Conservation (phyloP, 257 asterid genomes). For the Nyctanthes arbortristis region DNA sequence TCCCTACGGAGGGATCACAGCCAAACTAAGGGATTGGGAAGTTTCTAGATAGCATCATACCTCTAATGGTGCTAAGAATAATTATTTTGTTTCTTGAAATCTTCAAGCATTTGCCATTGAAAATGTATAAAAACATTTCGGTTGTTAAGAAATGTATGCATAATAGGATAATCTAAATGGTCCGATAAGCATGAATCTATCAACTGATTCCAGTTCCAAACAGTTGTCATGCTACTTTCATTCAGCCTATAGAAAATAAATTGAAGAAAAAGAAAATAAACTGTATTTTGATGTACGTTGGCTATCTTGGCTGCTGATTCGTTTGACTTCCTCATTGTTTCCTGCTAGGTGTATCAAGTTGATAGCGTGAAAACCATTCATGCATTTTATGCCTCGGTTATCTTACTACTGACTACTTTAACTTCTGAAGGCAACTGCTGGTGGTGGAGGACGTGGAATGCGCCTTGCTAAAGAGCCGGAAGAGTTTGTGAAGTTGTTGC, state of each 20-base stretch:
- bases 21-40: background rate
- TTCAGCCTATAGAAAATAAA: background rate
- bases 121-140: background rate
- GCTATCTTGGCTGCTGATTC: background rate
- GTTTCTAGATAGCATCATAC: background rate
- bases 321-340: background rate
- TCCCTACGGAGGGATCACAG: background rate
- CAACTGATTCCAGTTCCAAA: background rate
- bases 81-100: background rate
- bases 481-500: constrained; percentile 93
- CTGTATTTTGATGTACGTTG: background rate
- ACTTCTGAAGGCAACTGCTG: constrained; percentile 89
- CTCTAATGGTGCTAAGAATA: background rate
- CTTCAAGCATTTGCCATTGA: background rate
- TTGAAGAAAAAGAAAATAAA: background rate
- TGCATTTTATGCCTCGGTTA: constrained; percentile 13
- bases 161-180: background rate
- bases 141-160: background rate
- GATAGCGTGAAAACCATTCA: background rate
- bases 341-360: background rate
- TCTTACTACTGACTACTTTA: constrained; percentile 26
- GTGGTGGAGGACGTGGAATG: constrained; percentile 99
- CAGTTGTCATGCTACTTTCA: background rate
- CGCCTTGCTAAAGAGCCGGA: constrained; percentile 94
- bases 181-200: background rate